Percentiles rank a stretch among this genome's conserved stretches.
Conservation (phyloP, 495 filamentous ascomycete genomes). For the Xylaria castorea region DNA sequence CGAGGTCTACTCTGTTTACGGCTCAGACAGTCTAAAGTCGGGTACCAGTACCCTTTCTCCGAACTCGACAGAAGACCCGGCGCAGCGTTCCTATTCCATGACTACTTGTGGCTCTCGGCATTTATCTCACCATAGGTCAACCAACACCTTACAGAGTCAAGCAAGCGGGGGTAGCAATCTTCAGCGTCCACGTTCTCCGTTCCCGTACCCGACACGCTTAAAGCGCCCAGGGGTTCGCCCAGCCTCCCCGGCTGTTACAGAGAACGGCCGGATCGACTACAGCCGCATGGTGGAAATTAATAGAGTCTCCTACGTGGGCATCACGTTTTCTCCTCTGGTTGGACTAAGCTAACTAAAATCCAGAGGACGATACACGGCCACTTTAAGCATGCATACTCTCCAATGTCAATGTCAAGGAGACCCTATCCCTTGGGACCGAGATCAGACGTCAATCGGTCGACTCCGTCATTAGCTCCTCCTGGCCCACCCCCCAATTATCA, state of each 20-base stretch:
- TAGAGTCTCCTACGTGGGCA: constrained; percentile 51
- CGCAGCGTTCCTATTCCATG: constrained; percentile 64
- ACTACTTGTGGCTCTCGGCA: constrained; percentile 60
- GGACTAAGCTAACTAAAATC: constrained; percentile 13
- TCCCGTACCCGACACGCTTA: constrained; percentile 68
- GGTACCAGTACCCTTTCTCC: constrained; percentile 45
- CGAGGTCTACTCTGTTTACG: constrained; percentile 57
- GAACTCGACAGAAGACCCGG: constrained; percentile 45
- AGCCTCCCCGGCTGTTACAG: constrained; percentile 65
- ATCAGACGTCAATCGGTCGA: constrained; percentile 46
- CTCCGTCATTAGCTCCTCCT: constrained; percentile 41
- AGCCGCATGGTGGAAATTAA: constrained; percentile 59
- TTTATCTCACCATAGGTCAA: constrained; percentile 60
- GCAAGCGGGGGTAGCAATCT: constrained; percentile 42
- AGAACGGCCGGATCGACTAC: constrained; percentile 55
- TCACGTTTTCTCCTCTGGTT: constrained; percentile 5
- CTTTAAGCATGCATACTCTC: constrained; percentile 49
- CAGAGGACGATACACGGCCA: constrained; percentile 52
- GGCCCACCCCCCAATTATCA: constrained; percentile 36
- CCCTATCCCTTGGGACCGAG: constrained; percentile 41
- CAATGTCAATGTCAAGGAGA: constrained; percentile 44
- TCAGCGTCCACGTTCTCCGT: constrained; percentile 66
- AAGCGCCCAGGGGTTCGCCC: constrained; percentile 70
- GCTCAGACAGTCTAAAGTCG: constrained; percentile 52
- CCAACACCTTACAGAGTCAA: constrained; percentile 57